Percentiles rank a stretch among this genome's conserved stretches.
Conservation (phyloP, 2,329 filamentous ascomycete species). For the Diaporthe citrichinensis region DNA sequence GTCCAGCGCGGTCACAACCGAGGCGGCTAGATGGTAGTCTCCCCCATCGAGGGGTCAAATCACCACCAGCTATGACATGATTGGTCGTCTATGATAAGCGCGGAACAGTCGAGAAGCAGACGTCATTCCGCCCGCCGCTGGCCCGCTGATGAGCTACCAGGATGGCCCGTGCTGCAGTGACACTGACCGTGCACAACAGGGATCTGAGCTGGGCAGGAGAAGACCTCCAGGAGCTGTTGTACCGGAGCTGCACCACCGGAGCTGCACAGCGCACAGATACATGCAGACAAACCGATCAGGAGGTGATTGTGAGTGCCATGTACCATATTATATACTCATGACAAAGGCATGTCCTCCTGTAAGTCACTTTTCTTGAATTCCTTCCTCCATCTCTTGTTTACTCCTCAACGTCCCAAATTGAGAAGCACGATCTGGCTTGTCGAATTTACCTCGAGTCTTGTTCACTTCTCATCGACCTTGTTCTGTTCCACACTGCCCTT, state of each 20-base stretch:
- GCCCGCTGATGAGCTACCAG: background rate
- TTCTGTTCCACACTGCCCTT: background rate
- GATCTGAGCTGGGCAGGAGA: background rate
- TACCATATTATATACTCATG: background rate
- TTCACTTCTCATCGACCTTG: background rate
- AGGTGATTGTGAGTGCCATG: background rate
- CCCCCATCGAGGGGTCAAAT: constrained; percentile 13
- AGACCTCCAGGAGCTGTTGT: no score
- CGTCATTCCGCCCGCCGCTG: constrained; percentile 20
- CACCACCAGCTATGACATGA: background rate
- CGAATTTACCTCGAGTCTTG: no score
- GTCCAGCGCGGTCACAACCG: background rate
- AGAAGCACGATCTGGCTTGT: background rate
- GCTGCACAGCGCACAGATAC: no score
- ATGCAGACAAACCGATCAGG: background rate
- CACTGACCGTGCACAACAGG: background rate
- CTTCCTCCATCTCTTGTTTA: background rate
- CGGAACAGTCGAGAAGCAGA: constrained; percentile 14
- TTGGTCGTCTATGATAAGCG: background rate
- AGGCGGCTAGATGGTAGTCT: background rate
- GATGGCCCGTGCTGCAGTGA: constrained; percentile 6
- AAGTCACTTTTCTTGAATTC: background rate
- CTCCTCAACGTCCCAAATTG: background rate
- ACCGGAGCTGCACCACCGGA: no score
- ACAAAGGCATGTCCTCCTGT: background rate